phyloP scores from a whole-genome alignment of 441 rosid genomes.

The Aleurites moluccanus region DNA sequence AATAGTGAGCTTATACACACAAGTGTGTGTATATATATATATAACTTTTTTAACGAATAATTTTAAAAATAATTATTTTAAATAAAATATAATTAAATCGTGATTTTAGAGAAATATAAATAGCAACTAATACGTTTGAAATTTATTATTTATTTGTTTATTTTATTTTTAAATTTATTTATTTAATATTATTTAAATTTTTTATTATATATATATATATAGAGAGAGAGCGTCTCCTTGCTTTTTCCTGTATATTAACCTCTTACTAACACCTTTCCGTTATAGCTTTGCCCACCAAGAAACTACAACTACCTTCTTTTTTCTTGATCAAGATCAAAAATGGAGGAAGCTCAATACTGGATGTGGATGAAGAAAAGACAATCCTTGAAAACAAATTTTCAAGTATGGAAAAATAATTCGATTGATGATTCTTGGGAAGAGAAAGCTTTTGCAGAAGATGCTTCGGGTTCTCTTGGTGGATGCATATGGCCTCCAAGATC shows the following conservation, averaged over 20 bases:
- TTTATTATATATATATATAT: conserved; percentile 8
- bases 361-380: conserved; percentile 36
- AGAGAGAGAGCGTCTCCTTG: background rate
- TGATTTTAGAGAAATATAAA: too few relatives aligned
- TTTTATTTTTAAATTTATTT: too few relatives aligned
- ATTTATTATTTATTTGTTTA: too few relatives aligned
- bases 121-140: too few relatives aligned
- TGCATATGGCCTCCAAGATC: conserved; percentile 95
- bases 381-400: conserved; percentile 25
- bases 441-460: conserved; percentile 85
- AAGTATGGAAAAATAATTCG: conserved; percentile 15
- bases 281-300: background rate
- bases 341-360: conserved; percentile 42
- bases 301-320: background rate
- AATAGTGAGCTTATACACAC: too few relatives aligned
- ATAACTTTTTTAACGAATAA: too few relatives aligned
- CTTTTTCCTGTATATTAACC: conserved; percentile 8
- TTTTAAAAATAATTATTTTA: too few relatives aligned
- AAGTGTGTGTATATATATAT: too few relatives aligned
- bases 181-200: too few relatives aligned
- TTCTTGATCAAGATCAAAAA: background rate
- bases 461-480: conserved; percentile 53
- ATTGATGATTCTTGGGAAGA: conserved; percentile 66
- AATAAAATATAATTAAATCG: too few relatives aligned
- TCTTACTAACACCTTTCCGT: background rate